These are phyloP conservation scores for Fusarium poae DNA, from an alignment of 2,329 filamentous ascomycete species.

Conservation along the genomic window DNA sequence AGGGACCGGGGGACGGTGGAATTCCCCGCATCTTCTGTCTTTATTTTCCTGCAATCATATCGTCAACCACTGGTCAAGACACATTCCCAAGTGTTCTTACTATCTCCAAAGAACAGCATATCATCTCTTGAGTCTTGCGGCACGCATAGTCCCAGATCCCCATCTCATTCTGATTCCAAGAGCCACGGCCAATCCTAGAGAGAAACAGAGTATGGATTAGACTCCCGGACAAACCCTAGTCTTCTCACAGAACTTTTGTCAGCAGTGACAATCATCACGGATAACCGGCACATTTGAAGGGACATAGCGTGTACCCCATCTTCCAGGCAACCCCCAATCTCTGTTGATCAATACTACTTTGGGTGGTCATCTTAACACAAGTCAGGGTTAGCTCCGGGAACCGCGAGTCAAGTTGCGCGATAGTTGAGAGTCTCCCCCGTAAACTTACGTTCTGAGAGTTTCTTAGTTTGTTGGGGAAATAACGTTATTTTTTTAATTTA, in stretches of 20 bases:
- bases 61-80: too few species aligned
- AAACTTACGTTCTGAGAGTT: background rate
- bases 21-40: constrained; percentile 3
- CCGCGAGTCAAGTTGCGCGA: background rate
- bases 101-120: rapidly evolving
- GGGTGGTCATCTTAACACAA: rapidly evolving
- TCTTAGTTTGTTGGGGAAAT: background rate
- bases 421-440: background rate
- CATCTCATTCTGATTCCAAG: too few species aligned
- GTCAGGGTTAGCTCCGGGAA: background rate
- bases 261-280: background rate
- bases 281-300: constrained; percentile 1
- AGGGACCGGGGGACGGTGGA: too few species aligned
- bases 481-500: background rate
- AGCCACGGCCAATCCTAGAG: rapidly evolving
- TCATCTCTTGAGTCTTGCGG: background rate
- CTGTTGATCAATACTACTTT: background rate
- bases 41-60: background rate
- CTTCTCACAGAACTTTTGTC: background rate
- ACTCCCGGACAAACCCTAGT: background rate
- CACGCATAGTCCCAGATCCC: background rate
- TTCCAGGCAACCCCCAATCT: background rate
- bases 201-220: background rate
- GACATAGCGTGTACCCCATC: background rate
- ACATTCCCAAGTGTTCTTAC: too few species aligned